Evolutionary conservation across 2,329 filamentous ascomycete genomes (phyloP).

Genomic region (Dothideomycetes sp.): DNA sequence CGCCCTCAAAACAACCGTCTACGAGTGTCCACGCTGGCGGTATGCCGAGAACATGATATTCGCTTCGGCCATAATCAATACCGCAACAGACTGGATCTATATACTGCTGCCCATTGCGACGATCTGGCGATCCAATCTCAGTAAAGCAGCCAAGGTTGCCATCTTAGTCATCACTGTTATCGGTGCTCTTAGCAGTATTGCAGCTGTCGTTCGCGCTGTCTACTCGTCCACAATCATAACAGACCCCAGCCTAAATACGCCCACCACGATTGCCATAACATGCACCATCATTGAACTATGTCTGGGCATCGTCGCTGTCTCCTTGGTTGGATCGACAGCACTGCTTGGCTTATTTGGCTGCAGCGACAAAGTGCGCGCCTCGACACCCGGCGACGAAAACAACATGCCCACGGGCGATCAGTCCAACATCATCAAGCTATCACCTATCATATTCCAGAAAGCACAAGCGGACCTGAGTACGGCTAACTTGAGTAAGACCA

Average conservation of each 20-base stretch:
- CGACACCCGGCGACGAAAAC: neutral
- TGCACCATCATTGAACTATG: constrained; percentile 26
- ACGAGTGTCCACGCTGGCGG: constrained; percentile 17
- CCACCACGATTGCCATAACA: constrained; percentile 23
- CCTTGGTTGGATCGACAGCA: neutral
- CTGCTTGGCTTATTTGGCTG: constrained; percentile 1
- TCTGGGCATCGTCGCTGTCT: constrained; percentile 15
- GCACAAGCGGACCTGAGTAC: neutral
- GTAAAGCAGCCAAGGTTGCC: constrained; percentile 31
- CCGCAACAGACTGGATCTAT: constrained; percentile 28
- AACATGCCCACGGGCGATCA: neutral
- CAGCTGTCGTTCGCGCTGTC: constrained; percentile 21
- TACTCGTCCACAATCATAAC: constrained; percentile 15
- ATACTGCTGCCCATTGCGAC: constrained; percentile 32
- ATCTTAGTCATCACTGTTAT: constrained; percentile 33
- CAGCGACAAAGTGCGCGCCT: neutral
- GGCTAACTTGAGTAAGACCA: neutral
- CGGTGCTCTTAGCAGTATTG: constrained; percentile 23
- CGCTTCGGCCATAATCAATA: constrained; percentile 26
- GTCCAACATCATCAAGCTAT: constrained; percentile 1
- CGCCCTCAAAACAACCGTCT: constrained; percentile 15
- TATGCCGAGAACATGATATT: constrained; percentile 18
- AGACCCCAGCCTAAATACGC: constrained; percentile 19
- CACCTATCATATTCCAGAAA: constrained; percentile 1
- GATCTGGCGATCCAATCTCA: constrained; percentile 34